Conservation (phyloP, 106 monocot genomes). For the Platanthera guangdongensis region DNA sequence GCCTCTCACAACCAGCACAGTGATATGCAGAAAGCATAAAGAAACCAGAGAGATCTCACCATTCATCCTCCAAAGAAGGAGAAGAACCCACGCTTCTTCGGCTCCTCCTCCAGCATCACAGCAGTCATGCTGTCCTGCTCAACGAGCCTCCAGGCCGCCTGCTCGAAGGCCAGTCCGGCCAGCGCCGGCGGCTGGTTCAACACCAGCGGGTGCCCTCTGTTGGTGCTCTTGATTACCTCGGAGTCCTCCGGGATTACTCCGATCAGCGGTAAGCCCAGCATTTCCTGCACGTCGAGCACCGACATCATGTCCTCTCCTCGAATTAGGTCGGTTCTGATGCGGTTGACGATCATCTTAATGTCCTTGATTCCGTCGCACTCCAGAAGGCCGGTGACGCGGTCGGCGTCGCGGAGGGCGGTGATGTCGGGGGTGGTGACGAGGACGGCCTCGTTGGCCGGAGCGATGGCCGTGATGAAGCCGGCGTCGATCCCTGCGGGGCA, state of each 20-base stretch:
- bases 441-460: conserved; percentile 86
- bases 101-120: conserved; percentile 81
- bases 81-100: conserved; percentile 75
- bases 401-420: conserved; percentile 79
- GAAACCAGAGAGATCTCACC: neutral
- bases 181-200: conserved; percentile 63
- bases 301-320: conserved; percentile 97
- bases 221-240: conserved; percentile 91
- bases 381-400: conserved; percentile 80
- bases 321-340: conserved; percentile 73
- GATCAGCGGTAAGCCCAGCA: conserved; percentile 81
- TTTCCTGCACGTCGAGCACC: conserved; percentile 90
- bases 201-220: conserved; percentile 75
- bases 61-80: conserved; percentile 82
- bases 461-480: conserved; percentile 80
- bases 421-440: conserved; percentile 93
- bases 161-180: conserved; percentile 86
- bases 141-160: conserved; percentile 90
- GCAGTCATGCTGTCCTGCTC: conserved; percentile 96
- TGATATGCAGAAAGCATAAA: neutral
- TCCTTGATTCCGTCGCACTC: conserved; percentile 93
- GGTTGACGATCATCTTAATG: conserved; percentile 91
- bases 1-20: neutral
- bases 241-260: conserved; percentile 91
- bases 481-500: conserved; percentile 95